phyloP scores from a whole-genome alignment of 495 filamentous ascomycete genomes.

The Cudoniella acicularis region DNA sequence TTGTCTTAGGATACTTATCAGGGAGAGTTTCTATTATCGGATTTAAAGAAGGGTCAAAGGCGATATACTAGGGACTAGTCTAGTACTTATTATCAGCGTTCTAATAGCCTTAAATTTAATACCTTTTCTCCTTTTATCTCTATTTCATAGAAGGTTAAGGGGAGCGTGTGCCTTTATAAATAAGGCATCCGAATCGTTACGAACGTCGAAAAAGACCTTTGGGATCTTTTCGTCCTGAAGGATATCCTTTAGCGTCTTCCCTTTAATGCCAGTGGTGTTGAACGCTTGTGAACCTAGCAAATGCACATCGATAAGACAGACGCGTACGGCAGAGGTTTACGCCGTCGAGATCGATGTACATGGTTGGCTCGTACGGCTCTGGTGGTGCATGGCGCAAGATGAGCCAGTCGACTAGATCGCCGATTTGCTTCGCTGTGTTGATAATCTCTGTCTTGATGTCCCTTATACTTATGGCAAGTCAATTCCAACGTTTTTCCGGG shows the following conservation, averaged over 20 bases:
- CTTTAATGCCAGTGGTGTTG: constrained; percentile 23
- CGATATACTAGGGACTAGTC: too few relatives aligned
- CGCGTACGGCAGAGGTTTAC: constrained; percentile 36
- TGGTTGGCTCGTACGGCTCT: constrained; percentile 30
- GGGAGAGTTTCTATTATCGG: too few relatives aligned
- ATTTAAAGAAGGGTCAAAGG: too few relatives aligned
- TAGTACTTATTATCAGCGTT: too few relatives aligned
- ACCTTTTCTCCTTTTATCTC: too few relatives aligned
- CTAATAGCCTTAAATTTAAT: too few relatives aligned
- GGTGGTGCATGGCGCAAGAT: constrained; percentile 22
- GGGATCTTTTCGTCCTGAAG: constrained; percentile 42
- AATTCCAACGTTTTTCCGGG: too few relatives aligned
- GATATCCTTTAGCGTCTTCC: constrained; percentile 43
- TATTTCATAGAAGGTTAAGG: too few relatives aligned
- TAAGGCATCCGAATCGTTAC: constrained; percentile 49
- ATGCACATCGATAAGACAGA: constrained; percentile 51
- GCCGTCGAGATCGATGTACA: constrained; percentile 57
- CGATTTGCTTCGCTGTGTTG: constrained; percentile 25
- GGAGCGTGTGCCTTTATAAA: too few relatives aligned
- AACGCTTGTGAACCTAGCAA: constrained; percentile 41
- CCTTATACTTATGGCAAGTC: too few relatives aligned
- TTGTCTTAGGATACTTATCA: too few relatives aligned
- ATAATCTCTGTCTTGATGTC: constrained; percentile 28
- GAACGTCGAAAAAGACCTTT: constrained; percentile 53
- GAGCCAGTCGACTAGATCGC: constrained; percentile 26